Percentiles rank a stretch among this genome's conserved stretches.
Evolutionary conservation across 306 rosid species (phyloP).

Genomic region (Phaseolus lunatus): DNA sequence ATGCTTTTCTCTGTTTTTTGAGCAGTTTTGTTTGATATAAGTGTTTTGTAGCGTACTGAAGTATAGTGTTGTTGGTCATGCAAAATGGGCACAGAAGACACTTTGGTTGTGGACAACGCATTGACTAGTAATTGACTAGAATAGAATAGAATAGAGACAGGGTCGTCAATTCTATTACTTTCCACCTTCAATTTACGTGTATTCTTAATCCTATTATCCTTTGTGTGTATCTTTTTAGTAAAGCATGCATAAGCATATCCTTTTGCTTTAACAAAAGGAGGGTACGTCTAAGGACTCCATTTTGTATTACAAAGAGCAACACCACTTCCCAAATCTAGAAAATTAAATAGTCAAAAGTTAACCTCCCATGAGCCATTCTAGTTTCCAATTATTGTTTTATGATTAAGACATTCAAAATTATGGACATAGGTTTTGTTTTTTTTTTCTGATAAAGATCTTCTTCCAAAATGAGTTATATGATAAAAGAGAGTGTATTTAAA

Average conservation of each 20-base stretch:
- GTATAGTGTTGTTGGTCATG: slow-evolving; percentile 32
- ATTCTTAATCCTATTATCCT: slow-evolving; percentile 40
- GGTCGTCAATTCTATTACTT: slow-evolving; percentile 52
- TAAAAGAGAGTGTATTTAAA: neutral
- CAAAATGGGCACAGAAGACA: slow-evolving; percentile 41
- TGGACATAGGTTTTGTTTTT: neutral
- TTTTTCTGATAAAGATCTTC: neutral
- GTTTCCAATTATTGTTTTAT: neutral
- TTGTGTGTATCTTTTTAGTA: slow-evolving; percentile 26
- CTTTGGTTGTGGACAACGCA: slow-evolving; percentile 31
- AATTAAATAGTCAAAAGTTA: slow-evolving; percentile 11
- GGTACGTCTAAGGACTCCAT: slow-evolving; percentile 8
- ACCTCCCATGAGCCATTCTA: neutral
- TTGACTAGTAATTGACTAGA: slow-evolving; percentile 51
- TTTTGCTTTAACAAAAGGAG: slow-evolving; percentile 48
- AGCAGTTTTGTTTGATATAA: no score
- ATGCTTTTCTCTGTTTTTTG: no score
- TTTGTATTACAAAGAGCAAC: slow-evolving; percentile 45
- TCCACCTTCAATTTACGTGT: slow-evolving; percentile 72
- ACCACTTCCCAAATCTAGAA: slow-evolving; percentile 22
- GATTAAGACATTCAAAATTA: neutral
- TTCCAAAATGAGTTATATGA: neutral
- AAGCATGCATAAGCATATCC: slow-evolving; percentile 37
- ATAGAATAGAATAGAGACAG: slow-evolving; percentile 44
- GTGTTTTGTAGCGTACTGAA: slow-evolving; percentile 39